These are phyloP conservation scores for Haplographium delicatum DNA, from an alignment of 495 filamentous ascomycete species.

Conservation along the genomic window DNA sequence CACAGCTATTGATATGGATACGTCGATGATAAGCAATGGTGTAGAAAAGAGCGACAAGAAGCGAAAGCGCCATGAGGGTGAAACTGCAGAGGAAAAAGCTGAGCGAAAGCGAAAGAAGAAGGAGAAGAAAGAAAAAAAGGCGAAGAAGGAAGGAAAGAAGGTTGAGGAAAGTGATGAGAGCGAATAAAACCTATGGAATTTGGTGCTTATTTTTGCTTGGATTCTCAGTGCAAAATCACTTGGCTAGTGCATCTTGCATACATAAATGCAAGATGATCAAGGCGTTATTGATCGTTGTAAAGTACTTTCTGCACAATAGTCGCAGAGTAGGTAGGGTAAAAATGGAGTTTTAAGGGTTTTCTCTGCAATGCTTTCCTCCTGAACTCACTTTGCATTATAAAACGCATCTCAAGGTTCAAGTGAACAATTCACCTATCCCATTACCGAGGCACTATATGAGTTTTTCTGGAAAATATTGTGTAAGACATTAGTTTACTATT, in stretches of 20 bases:
- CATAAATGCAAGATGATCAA: slow-evolving; percentile 3
- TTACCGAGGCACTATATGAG: neutral
- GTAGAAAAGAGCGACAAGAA: slow-evolving; percentile 57
- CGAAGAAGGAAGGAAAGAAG: slow-evolving; percentile 45
- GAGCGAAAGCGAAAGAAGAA: slow-evolving; percentile 59
- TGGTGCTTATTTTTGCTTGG: slow-evolving; percentile 3
- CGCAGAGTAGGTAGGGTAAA: slow-evolving; percentile 8
- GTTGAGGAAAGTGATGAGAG: slow-evolving; percentile 54
- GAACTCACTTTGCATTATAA: neutral
- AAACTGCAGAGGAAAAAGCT: slow-evolving; percentile 65
- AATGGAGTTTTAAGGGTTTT: slow-evolving; percentile 19
- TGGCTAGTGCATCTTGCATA: slow-evolving; percentile 1
- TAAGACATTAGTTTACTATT: too few species aligned
- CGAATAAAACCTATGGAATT: slow-evolving; percentile 34
- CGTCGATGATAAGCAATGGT: slow-evolving; percentile 34
- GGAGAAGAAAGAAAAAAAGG: slow-evolving; percentile 57
- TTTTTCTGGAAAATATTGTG: too few species aligned
- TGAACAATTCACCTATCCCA: too few species aligned
- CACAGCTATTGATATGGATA: slow-evolving; percentile 30
- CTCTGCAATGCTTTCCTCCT: neutral
- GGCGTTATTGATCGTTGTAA: slow-evolving; percentile 23
- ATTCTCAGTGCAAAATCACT: neutral
- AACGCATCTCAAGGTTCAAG: too few species aligned
- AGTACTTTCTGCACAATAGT: slow-evolving; percentile 21
- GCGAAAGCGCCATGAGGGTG: slow-evolving; percentile 76